Evolutionary conservation across 768 basidiomycete species (phyloP), one percentile per base, ranked within the genome.

Genomic region (Aureoboletus auriporus): DNA sequence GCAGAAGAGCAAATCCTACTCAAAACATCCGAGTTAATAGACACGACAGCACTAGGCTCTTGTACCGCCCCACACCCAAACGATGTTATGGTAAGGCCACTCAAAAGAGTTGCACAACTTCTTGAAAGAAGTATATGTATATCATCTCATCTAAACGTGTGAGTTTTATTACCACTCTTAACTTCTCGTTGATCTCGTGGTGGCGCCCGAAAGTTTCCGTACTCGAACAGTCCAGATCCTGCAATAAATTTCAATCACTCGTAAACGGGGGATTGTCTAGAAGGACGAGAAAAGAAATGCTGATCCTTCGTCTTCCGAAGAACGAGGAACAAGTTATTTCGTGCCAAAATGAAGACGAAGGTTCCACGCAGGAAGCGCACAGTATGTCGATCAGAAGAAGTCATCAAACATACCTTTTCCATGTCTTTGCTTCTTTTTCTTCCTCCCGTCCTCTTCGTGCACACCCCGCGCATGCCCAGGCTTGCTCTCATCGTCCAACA

Each of bases 121-220:
- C 46, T 36, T 23, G 47, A 49, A 44, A 39, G 39, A 38, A 50
- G 45, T 39, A 47, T 45, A 50, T 43, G 43, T 39, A 49, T 46
- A 39, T 42, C 47, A 53, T 43, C 43, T 67, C 75, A 75, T 69
- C 75, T 82, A 71, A 86, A 87, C 16, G 84, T 84, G 69, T 74
- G 70, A 34, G 85, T 83, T 68, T 79, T 78, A 63, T 88, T 87
- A 39, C 86, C 86, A 50, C 78, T 76, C 65, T 77, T 84, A 44
- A 84, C 57, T 52, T 86, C 82, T 52, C 79, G 79, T 48, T 80
- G 71, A 29, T 82, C 82, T 59, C 75, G 79, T 0, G 84, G 86
- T 17, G 83, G 79, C 17, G 78, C 78, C 49, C 77, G 80, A 71
- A 87, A 84, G 59, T 81, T 72, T 17, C 80, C 79, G 50, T 77